These are phyloP conservation scores for Saccharomyces mikatae DNA, from an alignment of 805 yeast genomes.

Conservation along the genomic window DNA sequence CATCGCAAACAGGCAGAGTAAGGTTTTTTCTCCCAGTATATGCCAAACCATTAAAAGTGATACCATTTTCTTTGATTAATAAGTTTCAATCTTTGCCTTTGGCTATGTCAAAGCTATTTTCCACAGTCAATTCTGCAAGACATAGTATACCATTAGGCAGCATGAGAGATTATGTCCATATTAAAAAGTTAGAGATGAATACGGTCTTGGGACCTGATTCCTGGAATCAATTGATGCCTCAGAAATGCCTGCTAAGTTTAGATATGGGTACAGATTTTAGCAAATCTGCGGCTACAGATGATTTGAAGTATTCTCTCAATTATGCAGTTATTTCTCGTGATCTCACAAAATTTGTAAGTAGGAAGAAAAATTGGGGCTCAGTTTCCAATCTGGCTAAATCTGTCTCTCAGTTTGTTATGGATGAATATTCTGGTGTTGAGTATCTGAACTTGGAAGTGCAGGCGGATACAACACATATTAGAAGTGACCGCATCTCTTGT, in stretches of 20 bases:
- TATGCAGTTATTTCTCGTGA: constrained; percentile 77
- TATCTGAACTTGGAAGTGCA: constrained; percentile 13
- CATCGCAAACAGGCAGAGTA: neutral
- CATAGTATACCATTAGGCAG: neutral
- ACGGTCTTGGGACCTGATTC: constrained; percentile 68
- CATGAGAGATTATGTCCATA: constrained; percentile 29
- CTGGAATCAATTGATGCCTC: constrained; percentile 61
- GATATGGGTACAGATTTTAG: constrained; percentile 58
- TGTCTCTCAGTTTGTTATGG: constrained; percentile 39
- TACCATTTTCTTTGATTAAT: neutral
- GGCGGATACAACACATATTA: constrained; percentile 23
- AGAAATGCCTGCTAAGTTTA: constrained; percentile 56
- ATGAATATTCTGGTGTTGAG: constrained; percentile 21
- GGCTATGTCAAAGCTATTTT: neutral
- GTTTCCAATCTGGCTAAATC: constrained; percentile 37
- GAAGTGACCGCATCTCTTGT: constrained; percentile 26
- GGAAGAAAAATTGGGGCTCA: constrained; percentile 28
- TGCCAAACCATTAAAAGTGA: neutral
- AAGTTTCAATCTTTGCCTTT: neutral
- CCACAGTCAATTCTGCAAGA: neutral
- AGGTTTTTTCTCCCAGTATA: neutral
- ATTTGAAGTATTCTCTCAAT: constrained; percentile 72
- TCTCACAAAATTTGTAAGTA: constrained; percentile 43
- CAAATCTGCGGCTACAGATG: constrained; percentile 73
- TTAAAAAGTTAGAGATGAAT: constrained; percentile 50